Base-by-base conservation (phyloP, 2,329 filamentous ascomycete species). In the Mycogone perniciosa region DNA sequence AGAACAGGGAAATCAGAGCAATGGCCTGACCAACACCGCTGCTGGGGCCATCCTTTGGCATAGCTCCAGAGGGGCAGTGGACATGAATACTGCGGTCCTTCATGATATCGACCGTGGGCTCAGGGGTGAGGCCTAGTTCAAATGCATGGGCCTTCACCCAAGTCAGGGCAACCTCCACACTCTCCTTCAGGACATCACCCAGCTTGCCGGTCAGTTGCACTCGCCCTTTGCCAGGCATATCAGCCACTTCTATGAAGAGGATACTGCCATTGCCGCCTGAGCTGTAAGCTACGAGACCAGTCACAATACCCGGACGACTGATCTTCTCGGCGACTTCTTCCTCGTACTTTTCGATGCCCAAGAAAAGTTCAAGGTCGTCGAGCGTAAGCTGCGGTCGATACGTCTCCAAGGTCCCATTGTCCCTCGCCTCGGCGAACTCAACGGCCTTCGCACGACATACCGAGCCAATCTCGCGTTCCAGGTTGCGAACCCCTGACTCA, bases 61-160 rank as follows among this genome's bases (percentile, higher is more conserved):
- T 93, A 0, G 93, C 89, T 26, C 93, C 93, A 1, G 87, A 89
- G 0, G 93, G 93, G 62, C 93, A 99, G 70, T 99, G 93, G 7
- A 99, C 91, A 65, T 99, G 93, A 54, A 99, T 86, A 68, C 86
- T 90, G 56, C 93, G 85, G 61, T 87, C 86, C 74, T 93, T 92
- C 90, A 97, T 96, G 63, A 99, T 91, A 66, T 99, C 92, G 59
- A 92, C 87, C 49, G 82, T 82, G 7, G 87, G 86, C 56, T 90
- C 84, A 51, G 84, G 76, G 4, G 89, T 90, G 38, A 99, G 75
- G 7, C 90, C 90, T 9, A 99, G 77, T 63, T 95, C 89, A 62
- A 86, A 96, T 3, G 92, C 91, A 67, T 99, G 92, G 4, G 89
- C 88, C 69, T 96, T 96, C 46, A 99, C 93, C 93, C 93, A 99